Evolutionary conservation across 139 green algal species (phyloP).

Genomic region (Chlorella sp.): DNA sequence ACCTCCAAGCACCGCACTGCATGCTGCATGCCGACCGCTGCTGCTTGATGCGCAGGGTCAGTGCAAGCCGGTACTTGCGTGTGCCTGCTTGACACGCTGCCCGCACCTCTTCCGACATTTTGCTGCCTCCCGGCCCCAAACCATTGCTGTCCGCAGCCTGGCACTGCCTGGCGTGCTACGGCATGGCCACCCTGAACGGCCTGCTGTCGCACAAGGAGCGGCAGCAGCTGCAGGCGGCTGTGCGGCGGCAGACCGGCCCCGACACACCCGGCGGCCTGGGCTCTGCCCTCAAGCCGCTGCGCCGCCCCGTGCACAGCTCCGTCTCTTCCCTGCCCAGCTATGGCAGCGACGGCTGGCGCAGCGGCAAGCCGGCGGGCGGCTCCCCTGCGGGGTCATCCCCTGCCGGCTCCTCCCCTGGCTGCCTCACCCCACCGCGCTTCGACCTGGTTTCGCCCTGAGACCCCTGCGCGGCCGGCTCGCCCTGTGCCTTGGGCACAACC

Average conservation of each 20-base stretch:
- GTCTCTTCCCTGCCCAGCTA: slow-evolving; percentile 20
- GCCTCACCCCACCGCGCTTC: not conserved
- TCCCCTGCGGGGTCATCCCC: not conserved
- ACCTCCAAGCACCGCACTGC: not conserved
- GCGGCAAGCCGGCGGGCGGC: slow-evolving; percentile 14
- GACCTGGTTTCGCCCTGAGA: too few species aligned
- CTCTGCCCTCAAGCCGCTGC: slow-evolving; percentile 7
- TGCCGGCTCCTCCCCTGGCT: not conserved
- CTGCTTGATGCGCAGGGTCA: too few species aligned
- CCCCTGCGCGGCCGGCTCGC: too few species aligned
- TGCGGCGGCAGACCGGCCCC: not conserved
- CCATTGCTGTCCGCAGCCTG: too few species aligned
- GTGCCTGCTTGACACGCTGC: too few species aligned
- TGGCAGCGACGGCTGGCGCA: not conserved
- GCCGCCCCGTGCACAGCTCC: slow-evolving; percentile 31
- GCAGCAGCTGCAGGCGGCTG: slow-evolving; percentile 10
- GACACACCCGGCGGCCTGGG: too few species aligned
- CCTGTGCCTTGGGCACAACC: too few species aligned
- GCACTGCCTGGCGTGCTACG: slow-evolving; percentile 62
- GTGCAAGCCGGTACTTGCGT: too few species aligned
- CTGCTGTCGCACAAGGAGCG: slow-evolving; percentile 70
- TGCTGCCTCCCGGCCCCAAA: too few species aligned
- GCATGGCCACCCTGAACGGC: slow-evolving; percentile 48
- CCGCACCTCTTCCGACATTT: too few species aligned
- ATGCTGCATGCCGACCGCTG: not conserved